These are phyloP conservation scores for Murraya paniculata DNA, from an alignment of 345 rosid species.

Conservation along the genomic window DNA sequence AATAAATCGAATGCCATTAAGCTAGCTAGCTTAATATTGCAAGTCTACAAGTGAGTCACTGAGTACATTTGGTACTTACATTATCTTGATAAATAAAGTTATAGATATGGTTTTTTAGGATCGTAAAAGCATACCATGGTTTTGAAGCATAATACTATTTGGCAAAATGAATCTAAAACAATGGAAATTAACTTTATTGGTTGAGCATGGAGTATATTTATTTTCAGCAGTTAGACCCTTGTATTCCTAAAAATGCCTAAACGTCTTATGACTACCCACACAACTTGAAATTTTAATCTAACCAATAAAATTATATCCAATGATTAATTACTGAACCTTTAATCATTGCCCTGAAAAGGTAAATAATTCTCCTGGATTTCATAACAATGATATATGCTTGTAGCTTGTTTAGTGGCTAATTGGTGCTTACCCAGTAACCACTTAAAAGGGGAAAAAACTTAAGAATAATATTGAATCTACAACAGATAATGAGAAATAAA, in stretches of 20 bases:
- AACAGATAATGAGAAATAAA: background rate
- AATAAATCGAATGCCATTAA: background rate
- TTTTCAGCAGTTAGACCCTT: too few species aligned
- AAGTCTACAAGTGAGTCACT: too few species aligned
- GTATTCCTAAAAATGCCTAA: too few species aligned
- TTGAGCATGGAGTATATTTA: too few species aligned
- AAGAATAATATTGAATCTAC: background rate
- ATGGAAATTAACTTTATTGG: too few species aligned
- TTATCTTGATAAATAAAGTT: background rate
- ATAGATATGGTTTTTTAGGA: background rate
- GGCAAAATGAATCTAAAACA: too few species aligned
- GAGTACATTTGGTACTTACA: background rate
- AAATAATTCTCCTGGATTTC: background rate
- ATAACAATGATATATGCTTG: background rate
- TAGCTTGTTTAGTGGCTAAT: background rate
- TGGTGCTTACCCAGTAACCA: constrained; percentile 2
- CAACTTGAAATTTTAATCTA: background rate
- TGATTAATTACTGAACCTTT: background rate
- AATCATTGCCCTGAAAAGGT: background rate
- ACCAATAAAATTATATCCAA: background rate
- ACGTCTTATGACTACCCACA: background rate
- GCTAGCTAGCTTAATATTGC: background rate
- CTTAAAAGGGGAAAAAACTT: background rate
- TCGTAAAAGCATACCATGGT: too few species aligned
- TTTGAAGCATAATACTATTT: too few species aligned